phyloP scores from a whole-genome alignment of 2,329 filamentous ascomycete genomes.

The Diplodia scrobiculata region DNA sequence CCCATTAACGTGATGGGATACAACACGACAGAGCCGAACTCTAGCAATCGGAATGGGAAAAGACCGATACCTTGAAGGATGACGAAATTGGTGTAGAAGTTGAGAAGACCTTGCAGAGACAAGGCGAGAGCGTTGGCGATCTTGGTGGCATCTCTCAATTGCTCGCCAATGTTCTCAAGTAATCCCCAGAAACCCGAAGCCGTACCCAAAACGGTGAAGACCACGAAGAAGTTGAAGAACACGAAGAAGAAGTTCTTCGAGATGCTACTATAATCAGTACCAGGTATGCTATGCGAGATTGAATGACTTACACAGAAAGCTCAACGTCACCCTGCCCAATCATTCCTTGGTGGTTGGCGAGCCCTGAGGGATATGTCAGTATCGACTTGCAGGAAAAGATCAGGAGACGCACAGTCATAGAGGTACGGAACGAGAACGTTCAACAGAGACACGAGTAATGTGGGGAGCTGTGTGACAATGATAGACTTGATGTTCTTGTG shows the following conservation, averaged over 20 bases:
- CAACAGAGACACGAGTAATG: conserved; percentile 79
- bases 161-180: conserved; percentile 65
- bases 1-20: conserved; percentile 78
- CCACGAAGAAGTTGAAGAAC: conserved; percentile 97
- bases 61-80: conserved; percentile 91
- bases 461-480: conserved; percentile 85
- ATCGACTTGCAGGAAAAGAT: neutral
- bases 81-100: conserved; percentile 92
- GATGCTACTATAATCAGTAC: conserved; percentile 51
- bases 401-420: conserved; percentile 70
- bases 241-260: conserved; percentile 99
- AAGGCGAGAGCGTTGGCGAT: conserved; percentile 74
- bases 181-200: conserved; percentile 72
- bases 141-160: conserved; percentile 74
- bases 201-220: conserved; percentile 86
- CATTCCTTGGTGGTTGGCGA: conserved; percentile 90
- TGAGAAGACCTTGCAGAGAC: conserved; percentile 72
- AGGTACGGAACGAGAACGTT: conserved; percentile 90
- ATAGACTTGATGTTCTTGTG: conserved; percentile 74
- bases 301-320: conserved; percentile 64
- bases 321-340: conserved; percentile 94
- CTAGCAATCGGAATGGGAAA: conserved; percentile 86
- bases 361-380: conserved; percentile 48
- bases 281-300: neutral
- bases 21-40: conserved; percentile 81